Base-by-base conservation (phyloP, 2,329 filamentous ascomycete genomes). In the Zymoseptoria brevis region DNA sequence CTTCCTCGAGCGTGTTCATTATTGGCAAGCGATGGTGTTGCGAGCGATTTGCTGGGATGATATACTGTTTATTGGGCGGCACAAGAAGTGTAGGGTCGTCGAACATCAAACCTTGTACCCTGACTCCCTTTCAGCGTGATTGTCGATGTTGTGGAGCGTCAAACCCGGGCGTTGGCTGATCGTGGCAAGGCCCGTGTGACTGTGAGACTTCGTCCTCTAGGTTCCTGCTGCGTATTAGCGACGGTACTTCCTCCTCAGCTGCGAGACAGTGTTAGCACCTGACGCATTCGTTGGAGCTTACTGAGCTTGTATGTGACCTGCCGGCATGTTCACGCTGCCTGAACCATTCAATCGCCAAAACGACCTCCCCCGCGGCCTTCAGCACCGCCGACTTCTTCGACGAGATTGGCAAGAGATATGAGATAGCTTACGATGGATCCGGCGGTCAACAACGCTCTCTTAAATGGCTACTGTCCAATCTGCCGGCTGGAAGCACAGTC, bases 401-500 rank as follows among this genome's bases (percentile, higher is more conserved):
- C 30, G 51, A 53, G 29, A 50, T 61, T 30, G 57, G 57, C 4
- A 58, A 56, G n/a, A 26, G 50, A 1, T 59, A 61, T 50, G 56
- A 59, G 50, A 29, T 56, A n/a, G 59, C 59, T 19, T 61, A 56
- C 21, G 48, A 19, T 24, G 11, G 51, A 7, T 49, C 52, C n/a
- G 21, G 48, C 22, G 56, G 53, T 13, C 56, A 61, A 26, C 16
- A 50, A 11, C 49, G 50, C 19, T 59, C 53, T 13, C 49, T 61
- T 11, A 24, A 57, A 56, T 56, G 54, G 54, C 56, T 61, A 50
- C 21, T 68, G 55, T 29, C 56, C 4, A 29, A 62, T 2, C 60
- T 67, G 9, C 50, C 55, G 26, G 56, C 57, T n/a, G 55, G 53
- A 5, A 51, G 60, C 26, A 41, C 51, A 41, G 62, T 69, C 30